These are phyloP conservation scores for Rhynchosporium agropyri DNA, from an alignment of 2,329 filamentous ascomycete genomes.

Conservation along the genomic window DNA sequence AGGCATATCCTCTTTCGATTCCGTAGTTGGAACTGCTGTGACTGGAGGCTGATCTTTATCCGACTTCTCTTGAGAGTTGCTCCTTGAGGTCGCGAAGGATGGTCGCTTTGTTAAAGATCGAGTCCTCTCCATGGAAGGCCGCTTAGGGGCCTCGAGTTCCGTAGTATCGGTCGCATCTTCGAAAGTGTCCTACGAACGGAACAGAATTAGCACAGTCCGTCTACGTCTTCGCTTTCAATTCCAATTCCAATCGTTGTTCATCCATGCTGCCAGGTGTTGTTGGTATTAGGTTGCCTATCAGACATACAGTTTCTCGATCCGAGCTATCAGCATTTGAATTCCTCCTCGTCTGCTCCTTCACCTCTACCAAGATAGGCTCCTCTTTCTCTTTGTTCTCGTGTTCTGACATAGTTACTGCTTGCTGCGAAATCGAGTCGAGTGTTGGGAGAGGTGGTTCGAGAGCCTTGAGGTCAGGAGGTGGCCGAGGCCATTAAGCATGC, in stretches of 20 bases:
- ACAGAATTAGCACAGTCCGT: constrained; percentile 21
- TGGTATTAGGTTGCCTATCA: neutral
- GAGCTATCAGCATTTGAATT: constrained; percentile 26
- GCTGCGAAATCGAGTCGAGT: neutral
- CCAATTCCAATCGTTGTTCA: constrained; percentile 13
- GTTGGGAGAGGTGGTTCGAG: constrained; percentile 1
- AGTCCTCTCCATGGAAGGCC: constrained; percentile 34
- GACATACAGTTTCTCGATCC: constrained; percentile 33
- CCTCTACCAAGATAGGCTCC: constrained; percentile 21
- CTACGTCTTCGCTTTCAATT: neutral
- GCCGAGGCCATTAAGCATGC: constrained; percentile 21
- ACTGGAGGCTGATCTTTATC: constrained; percentile 36
- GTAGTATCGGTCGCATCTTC: constrained; percentile 74
- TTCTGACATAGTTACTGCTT: constrained; percentile 28
- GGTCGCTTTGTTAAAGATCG: constrained; percentile 47
- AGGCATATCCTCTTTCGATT: constrained; percentile 39
- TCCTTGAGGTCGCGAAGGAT: constrained; percentile 39
- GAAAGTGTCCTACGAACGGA: constrained; percentile 65
- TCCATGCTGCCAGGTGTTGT: neutral
- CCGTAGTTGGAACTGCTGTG: constrained; percentile 29
- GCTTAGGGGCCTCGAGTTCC: constrained; percentile 29
- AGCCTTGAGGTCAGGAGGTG: constrained; percentile 22
- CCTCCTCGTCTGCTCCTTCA: constrained; percentile 20
- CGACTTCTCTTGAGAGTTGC: constrained; percentile 35
- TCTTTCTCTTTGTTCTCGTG: constrained; percentile 29